Evolutionary conservation across 148 eudicot species (phyloP).

Genomic region (Rhododendron williamsianum): DNA sequence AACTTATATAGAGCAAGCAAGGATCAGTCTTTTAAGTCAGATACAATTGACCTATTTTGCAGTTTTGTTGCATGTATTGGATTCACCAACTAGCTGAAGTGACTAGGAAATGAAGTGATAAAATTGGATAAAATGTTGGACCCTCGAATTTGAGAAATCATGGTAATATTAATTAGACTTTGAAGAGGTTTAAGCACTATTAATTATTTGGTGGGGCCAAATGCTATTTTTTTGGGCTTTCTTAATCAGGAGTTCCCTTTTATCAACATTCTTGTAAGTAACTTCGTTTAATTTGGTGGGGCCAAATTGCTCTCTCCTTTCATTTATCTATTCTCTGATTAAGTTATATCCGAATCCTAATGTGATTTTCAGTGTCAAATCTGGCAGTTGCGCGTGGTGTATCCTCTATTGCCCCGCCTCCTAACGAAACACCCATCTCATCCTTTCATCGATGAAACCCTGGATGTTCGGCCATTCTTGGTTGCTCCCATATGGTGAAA

Average conservation of each 20-base stretch:
- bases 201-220: neutral
- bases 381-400: neutral
- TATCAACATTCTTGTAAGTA: neutral
- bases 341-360: neutral
- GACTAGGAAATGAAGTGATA: neutral
- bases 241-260: neutral
- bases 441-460: neutral
- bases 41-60: neutral
- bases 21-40: neutral
- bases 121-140: neutral
- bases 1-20: neutral
- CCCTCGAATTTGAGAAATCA: neutral
- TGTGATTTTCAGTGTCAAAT: neutral
- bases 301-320: neutral
- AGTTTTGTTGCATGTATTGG: neutral
- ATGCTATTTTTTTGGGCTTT: neutral
- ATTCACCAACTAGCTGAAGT: neutral
- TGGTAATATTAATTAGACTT: neutral
- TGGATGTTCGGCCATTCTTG: neutral
- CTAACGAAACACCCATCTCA: neutral
- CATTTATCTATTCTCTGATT: neutral
- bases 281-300: too few relatives aligned
- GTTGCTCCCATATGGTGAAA: too few relatives aligned
- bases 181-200: neutral
- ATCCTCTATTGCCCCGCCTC: neutral